These are phyloP conservation scores for Penicillium sclerotiorum DNA, from an alignment of 2,329 filamentous ascomycete species.

Conservation along the genomic window DNA sequence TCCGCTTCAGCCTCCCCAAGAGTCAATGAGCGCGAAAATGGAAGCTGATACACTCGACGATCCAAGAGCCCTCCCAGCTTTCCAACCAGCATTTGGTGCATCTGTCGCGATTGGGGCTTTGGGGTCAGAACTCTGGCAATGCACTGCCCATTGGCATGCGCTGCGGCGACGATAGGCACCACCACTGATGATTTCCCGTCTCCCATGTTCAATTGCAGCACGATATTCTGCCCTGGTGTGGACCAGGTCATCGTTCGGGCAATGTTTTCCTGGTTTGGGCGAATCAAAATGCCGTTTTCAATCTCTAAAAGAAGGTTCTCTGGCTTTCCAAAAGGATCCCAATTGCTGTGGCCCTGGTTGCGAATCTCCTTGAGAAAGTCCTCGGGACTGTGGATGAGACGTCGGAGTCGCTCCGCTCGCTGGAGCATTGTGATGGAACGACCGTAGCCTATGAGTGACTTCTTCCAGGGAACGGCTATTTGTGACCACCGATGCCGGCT, in stretches of 20 bases:
- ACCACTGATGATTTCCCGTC: constrained; percentile 72
- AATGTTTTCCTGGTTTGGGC: constrained; percentile 49
- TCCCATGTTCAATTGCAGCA: constrained; percentile 73
- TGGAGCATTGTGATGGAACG: constrained; percentile 33
- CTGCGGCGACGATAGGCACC: constrained; percentile 62
- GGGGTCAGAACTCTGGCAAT: constrained; percentile 63
- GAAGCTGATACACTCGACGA: constrained; percentile 50
- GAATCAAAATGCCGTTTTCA: constrained; percentile 64
- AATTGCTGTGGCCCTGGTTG: constrained; percentile 60
- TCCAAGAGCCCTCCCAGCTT: constrained; percentile 50
- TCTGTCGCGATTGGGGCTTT: constrained; percentile 64
- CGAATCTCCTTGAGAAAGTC: constrained; percentile 37
- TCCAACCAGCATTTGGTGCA: constrained; percentile 48
- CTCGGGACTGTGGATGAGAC: constrained; percentile 7
- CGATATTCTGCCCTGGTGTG: constrained; percentile 46
- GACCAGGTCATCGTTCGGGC: constrained; percentile 58
- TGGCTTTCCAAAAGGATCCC: constrained; percentile 55
- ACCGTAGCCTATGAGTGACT: constrained; percentile 27
- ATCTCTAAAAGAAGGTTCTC: constrained; percentile 68
- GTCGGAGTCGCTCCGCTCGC: not conserved
- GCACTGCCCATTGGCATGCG: constrained; percentile 52
- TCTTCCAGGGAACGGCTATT: constrained; percentile 19
- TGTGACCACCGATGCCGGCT: constrained; percentile 11
- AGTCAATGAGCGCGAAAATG: constrained; percentile 51
- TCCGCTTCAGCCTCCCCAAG: constrained; percentile 35